phyloP scores from a whole-genome alignment of 495 filamentous ascomycete species.

The Penicillium verhagenii region DNA sequence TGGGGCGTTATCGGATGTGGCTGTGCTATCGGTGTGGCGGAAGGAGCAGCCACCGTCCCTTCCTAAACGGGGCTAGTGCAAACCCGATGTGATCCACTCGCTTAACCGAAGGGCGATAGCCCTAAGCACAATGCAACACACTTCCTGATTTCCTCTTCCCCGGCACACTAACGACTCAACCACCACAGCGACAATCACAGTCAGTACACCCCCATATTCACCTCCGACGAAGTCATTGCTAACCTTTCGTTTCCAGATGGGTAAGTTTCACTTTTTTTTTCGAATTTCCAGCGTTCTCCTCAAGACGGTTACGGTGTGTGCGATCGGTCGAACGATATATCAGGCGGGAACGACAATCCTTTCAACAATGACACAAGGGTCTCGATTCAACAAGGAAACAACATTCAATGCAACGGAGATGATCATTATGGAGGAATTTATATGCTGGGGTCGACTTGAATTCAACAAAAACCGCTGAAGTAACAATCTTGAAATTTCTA shows the following conservation, averaged over 20 bases:
- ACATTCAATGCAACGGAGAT: background rate
- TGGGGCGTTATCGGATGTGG: conserved; percentile 12
- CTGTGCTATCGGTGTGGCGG: conserved; percentile 15
- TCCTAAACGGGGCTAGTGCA: conserved; percentile 27
- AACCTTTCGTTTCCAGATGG: conserved; percentile 49
- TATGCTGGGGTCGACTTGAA: background rate
- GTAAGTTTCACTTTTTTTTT: conserved; percentile 45
- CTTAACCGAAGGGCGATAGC: conserved; percentile 50
- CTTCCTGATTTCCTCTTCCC: conserved; percentile 43
- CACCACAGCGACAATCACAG: conserved; percentile 58
- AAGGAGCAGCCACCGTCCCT: background rate
- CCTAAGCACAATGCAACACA: conserved; percentile 50
- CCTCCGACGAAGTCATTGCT: conserved; percentile 25
- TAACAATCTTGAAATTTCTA: conserved; percentile 23
- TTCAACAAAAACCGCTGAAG: background rate
- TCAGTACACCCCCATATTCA: conserved; percentile 34
- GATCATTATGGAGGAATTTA: background rate
- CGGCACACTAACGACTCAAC: conserved; percentile 45
- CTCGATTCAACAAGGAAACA: background rate
- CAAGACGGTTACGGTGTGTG: conserved; percentile 35
- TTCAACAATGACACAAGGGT: conserved; percentile 2
- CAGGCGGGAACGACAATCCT: conserved; percentile 11
- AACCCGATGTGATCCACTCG: conserved; percentile 35
- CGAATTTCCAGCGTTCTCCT: conserved; percentile 23
- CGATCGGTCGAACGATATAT: conserved; percentile 21